A percentile compares a stretch with the other conserved stretches of the same genome.
phyloP scores from a whole-genome alignment of 495 filamentous ascomycete species.

The Cudoniella acicularis region DNA sequence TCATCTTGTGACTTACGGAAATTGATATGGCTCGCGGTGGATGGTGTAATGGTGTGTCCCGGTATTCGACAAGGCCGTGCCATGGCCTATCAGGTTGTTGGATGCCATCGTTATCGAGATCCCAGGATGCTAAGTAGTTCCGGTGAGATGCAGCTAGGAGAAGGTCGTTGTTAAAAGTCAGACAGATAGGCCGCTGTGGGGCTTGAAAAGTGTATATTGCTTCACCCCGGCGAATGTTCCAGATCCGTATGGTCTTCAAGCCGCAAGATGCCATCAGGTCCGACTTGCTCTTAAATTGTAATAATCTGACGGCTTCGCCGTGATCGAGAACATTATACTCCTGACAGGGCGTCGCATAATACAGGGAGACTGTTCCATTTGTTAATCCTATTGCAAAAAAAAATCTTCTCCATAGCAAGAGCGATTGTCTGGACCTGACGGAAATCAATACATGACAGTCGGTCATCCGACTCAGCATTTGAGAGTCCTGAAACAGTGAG shows the following conservation, averaged over 20 bases:
- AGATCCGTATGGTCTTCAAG: conserved; percentile 4
- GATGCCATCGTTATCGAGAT: conserved; percentile 17
- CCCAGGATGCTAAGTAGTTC: conserved; percentile 21
- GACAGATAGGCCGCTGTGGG: conserved; percentile 6
- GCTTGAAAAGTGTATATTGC: conserved; percentile 13
- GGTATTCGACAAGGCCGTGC: conserved; percentile 10
- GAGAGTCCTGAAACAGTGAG: conserved; percentile 23
- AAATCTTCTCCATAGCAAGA: conserved; percentile 12
- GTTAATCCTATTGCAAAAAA: conserved; percentile 27
- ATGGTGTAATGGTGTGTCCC: not conserved
- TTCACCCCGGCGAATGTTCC: conserved; percentile 12
- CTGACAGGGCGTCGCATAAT: conserved; percentile 22
- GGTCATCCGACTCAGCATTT: conserved; percentile 32
- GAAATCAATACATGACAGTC: conserved; percentile 21
- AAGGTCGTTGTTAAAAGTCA: conserved; percentile 16
- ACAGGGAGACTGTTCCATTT: conserved; percentile 16
- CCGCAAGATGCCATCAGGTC: conserved; percentile 13
- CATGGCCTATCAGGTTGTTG: conserved; percentile 10
- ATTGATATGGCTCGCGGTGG: conserved; percentile 18
- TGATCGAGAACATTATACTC: conserved; percentile 26
- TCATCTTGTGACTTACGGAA: conserved; percentile 16
- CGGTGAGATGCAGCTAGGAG: conserved; percentile 18
- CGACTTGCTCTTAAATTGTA: conserved; percentile 10
- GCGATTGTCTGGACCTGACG: conserved; percentile 23
- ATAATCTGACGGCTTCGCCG: conserved; percentile 23